A percentile compares a stretch with the other conserved stretches of the same genome.
Conservation (phyloP, 345 rosid species). For the Fremontodendron californicum region DNA sequence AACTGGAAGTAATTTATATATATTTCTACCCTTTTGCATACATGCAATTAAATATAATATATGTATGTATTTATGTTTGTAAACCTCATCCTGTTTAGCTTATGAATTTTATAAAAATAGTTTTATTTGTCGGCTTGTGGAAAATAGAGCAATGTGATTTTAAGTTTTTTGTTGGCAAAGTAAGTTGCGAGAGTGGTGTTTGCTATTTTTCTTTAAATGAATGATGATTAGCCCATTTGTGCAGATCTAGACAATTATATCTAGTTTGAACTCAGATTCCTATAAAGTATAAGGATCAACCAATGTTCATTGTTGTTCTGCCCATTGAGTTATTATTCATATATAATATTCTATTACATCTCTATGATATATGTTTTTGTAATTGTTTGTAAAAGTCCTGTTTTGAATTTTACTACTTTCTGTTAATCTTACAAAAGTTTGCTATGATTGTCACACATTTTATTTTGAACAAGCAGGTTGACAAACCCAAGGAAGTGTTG, state of each 20-base stretch:
- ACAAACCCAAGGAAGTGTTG: conserved; percentile 61
- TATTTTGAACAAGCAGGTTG: conserved; percentile 21
- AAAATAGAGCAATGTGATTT: background rate
- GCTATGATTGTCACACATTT: background rate
- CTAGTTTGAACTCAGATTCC: background rate
- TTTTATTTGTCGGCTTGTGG: background rate
- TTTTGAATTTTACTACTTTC: background rate
- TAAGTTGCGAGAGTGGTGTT: background rate
- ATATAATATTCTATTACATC: background rate
- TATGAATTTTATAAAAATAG: background rate
- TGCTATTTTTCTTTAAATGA: background rate
- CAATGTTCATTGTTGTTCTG: background rate
- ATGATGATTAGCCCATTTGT: background rate
- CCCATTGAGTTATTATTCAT: background rate
- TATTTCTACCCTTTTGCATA: background rate
- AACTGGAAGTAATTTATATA: background rate
- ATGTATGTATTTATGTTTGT: no score
- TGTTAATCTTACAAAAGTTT: background rate
- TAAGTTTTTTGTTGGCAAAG: background rate
- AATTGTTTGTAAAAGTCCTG: background rate
- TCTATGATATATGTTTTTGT: background rate
- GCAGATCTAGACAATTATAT: background rate
- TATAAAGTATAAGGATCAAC: background rate
- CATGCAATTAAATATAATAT: background rate
- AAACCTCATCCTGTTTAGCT: background rate